Conservation (phyloP, 768 basidiomycete genomes). For the Amanita phalloides region DNA sequence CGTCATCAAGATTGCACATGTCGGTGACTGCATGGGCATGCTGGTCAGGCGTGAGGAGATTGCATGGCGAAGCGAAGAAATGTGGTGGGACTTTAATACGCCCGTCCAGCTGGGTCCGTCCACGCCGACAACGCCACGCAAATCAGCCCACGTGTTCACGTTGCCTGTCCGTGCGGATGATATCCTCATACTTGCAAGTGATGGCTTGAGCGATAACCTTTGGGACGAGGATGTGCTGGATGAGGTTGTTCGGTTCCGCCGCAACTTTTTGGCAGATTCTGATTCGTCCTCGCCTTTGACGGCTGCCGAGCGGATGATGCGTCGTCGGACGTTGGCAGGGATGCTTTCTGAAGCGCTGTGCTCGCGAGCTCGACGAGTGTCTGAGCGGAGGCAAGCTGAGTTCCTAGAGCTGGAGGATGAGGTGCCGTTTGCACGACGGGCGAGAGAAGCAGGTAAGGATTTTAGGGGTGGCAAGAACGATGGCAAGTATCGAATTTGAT, state of each 20-base stretch:
- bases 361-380: constrained; percentile 62
- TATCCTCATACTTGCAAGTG: constrained; percentile 71
- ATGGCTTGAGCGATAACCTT: constrained; percentile 78
- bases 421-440: constrained; percentile 78
- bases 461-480: constrained; percentile 82
- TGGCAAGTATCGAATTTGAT: constrained; percentile 31
- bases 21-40: constrained; percentile 86
- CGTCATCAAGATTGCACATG: constrained; percentile 70
- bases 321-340: constrained; percentile 46
- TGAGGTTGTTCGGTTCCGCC: constrained; percentile 55
- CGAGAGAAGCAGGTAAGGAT: constrained; percentile 57
- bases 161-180: constrained; percentile 63
- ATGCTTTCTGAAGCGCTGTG: constrained; percentile 77
- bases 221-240: constrained; percentile 87
- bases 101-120: constrained; percentile 34
- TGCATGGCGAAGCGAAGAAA: constrained; percentile 82
- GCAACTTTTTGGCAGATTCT: constrained; percentile 6
- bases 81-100: constrained; percentile 72
- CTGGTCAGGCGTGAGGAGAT: constrained; percentile 72
- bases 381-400: constrained; percentile 27
- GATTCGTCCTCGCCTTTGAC: neutral
- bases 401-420: constrained; percentile 24
- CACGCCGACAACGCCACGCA: constrained; percentile 16
- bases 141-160: constrained; percentile 58
- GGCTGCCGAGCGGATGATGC: constrained; percentile 18